Evolutionary conservation across 208 protist species (phyloP).

Genomic region (Crithidia sp.): DNA sequence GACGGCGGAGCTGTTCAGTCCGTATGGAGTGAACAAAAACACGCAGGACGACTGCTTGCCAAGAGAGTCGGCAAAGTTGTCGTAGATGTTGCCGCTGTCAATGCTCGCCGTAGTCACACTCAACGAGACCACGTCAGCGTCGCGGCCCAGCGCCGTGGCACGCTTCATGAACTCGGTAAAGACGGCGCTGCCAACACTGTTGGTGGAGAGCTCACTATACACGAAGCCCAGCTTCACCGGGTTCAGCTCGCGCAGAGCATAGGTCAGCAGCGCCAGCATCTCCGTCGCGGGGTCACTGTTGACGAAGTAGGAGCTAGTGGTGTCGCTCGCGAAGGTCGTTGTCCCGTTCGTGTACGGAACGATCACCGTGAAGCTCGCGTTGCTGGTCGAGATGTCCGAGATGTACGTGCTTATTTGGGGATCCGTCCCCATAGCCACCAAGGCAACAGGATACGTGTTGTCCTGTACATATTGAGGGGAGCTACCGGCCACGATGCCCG

Average conservation of each 20-base stretch:
- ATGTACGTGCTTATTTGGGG: not conserved
- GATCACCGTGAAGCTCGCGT: slow-evolving; percentile 4
- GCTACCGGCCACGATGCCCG: not conserved
- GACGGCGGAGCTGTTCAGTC: not conserved
- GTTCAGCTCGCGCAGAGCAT: not conserved
- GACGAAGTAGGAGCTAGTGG: slow-evolving; percentile 16
- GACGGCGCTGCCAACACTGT: not conserved
- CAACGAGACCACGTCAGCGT: not conserved
- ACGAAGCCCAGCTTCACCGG: slow-evolving; percentile 25
- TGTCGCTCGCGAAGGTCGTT: not conserved
- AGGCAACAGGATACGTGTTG: not conserved
- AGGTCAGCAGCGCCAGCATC: slow-evolving; percentile 30
- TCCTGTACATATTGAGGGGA: not conserved
- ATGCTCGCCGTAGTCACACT: not conserved
- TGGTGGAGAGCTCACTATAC: not conserved
- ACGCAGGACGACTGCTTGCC: not conserved
- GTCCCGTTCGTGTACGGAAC: slow-evolving; percentile 9
- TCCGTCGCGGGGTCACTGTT: slow-evolving; percentile 25
- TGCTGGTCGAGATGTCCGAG: not conserved
- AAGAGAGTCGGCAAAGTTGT: not conserved
- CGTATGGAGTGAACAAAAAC: slow-evolving; percentile 13
- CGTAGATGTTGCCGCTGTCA: not conserved
- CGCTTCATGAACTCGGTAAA: slow-evolving; percentile 8
- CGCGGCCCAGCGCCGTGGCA: not conserved
- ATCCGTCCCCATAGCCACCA: slow-evolving; percentile 5